A percentile compares a stretch with the other conserved stretches of the same genome.
phyloP scores from a whole-genome alignment of 495 filamentous ascomycete species.

The Xylaria castorea region DNA sequence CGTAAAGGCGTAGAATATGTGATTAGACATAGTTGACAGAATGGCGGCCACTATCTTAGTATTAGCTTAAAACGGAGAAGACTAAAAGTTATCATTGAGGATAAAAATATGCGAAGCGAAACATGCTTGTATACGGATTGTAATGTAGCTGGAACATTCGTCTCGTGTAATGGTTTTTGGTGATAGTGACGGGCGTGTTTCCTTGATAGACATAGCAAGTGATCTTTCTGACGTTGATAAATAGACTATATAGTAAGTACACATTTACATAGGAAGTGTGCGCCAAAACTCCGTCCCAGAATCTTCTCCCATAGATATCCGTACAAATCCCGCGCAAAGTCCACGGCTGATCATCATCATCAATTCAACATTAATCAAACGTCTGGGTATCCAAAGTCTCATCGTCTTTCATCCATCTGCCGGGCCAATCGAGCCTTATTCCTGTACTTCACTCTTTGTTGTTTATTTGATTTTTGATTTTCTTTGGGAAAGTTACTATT shows the following conservation, averaged over 20 bases:
- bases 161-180: neutral
- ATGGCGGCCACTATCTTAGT: neutral
- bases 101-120: neutral
- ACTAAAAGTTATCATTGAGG: neutral
- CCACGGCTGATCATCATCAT: slow-evolving; percentile 18
- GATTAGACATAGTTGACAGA: neutral
- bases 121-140: neutral
- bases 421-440: neutral
- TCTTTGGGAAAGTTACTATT: slow-evolving; percentile 14
- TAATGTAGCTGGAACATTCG: neutral
- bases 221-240: slow-evolving; percentile 4
- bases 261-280: slow-evolving; percentile 7
- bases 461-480: neutral
- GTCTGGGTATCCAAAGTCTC: slow-evolving; percentile 19
- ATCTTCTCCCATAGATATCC: neutral
- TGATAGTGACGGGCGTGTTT: neutral
- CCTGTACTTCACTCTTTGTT: neutral
- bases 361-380: slow-evolving; percentile 4
- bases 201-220: neutral
- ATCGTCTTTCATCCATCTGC: slow-evolving; percentile 7
- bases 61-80: neutral
- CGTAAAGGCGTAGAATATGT: neutral
- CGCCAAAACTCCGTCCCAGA: slow-evolving; percentile 21
- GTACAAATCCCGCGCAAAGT: slow-evolving; percentile 8
- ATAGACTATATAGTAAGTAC: slow-evolving; percentile 7